Conservation (phyloP, 2,329 filamentous ascomycete species). For the Cytospora piceae region DNA sequence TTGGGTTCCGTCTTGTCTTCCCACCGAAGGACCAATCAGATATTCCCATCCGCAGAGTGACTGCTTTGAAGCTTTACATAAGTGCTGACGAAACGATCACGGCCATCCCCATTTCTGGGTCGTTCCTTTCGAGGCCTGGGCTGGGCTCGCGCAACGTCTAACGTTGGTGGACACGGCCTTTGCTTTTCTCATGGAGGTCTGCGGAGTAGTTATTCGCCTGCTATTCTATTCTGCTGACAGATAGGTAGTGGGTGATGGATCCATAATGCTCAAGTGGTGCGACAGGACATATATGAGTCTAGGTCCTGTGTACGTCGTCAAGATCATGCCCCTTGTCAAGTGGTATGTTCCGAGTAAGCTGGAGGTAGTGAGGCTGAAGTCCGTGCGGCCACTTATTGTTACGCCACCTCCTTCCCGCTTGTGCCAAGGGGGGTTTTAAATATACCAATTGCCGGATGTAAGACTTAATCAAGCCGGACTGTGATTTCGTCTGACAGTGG, state of each 20-base stretch:
- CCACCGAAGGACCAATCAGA: background rate
- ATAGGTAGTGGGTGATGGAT: background rate
- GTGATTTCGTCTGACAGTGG: slow-evolving; percentile 4
- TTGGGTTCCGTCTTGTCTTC: slow-evolving; percentile 1
- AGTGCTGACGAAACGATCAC: background rate
- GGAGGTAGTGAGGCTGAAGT: background rate
- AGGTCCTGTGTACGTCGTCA: background rate
- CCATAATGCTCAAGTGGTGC: background rate
- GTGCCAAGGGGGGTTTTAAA: background rate
- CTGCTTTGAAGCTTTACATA: background rate
- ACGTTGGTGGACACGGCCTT: background rate
- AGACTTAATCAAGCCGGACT: background rate
- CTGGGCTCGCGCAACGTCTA: background rate
- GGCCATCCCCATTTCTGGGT: background rate
- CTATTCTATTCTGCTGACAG: background rate
- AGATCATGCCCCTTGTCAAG: background rate
- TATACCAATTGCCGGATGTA: background rate
- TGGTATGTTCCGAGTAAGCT: background rate
- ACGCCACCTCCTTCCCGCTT: slow-evolving; percentile 21
- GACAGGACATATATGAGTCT: background rate
- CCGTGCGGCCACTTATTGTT: slow-evolving; percentile 13
- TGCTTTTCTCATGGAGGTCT: background rate
- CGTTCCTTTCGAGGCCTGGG: background rate
- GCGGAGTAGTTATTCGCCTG: background rate
- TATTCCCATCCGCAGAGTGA: background rate